Percentiles rank a stretch among this genome's conserved stretches.
Conservation (phyloP, 768 basidiomycete species). For the Dictyophora rubrovolvata region DNA sequence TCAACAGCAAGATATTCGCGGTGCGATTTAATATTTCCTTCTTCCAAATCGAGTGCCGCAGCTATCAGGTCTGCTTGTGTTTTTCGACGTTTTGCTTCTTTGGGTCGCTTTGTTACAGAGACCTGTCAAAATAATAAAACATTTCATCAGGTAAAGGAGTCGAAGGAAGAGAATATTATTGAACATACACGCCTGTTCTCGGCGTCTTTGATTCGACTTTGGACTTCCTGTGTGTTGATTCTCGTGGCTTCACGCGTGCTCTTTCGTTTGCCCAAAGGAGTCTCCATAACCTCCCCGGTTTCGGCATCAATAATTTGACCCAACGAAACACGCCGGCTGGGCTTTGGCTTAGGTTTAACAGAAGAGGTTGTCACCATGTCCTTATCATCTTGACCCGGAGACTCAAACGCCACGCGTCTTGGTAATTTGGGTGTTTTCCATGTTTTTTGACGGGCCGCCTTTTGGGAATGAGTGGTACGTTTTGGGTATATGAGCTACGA, state of each 20-base stretch:
- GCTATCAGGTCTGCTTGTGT: conserved; percentile 83
- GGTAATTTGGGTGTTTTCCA: conserved; percentile 4
- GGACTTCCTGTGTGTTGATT: conserved; percentile 37
- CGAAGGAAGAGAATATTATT: neutral
- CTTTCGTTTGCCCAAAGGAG: conserved; percentile 28
- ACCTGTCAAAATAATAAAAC: conserved; percentile 19
- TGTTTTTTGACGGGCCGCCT: conserved; percentile 11
- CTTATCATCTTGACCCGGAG: neutral
- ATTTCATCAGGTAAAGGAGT: neutral
- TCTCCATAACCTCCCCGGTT: conserved; percentile 46
- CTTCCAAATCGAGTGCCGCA: conserved; percentile 77
- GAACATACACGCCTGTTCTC: conserved; percentile 47
- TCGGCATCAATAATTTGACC: conserved; percentile 47
- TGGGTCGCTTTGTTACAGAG: conserved; percentile 48
- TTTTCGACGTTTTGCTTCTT: conserved; percentile 37
- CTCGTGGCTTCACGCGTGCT: conserved; percentile 62
- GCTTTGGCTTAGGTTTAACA: conserved; percentile 16
- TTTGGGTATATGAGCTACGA: neutral
- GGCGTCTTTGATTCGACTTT: conserved; percentile 34
- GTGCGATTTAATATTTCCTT: conserved; percentile 72
- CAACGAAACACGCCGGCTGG: conserved; percentile 43
- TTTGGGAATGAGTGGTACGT: neutral
- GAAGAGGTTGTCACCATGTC: neutral
- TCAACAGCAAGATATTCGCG: conserved; percentile 69
- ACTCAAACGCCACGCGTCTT: conserved; percentile 5